These are phyloP conservation scores for Aspergillus ustus DNA, from an alignment of 2,329 filamentous ascomycete species.

Conservation along the genomic window DNA sequence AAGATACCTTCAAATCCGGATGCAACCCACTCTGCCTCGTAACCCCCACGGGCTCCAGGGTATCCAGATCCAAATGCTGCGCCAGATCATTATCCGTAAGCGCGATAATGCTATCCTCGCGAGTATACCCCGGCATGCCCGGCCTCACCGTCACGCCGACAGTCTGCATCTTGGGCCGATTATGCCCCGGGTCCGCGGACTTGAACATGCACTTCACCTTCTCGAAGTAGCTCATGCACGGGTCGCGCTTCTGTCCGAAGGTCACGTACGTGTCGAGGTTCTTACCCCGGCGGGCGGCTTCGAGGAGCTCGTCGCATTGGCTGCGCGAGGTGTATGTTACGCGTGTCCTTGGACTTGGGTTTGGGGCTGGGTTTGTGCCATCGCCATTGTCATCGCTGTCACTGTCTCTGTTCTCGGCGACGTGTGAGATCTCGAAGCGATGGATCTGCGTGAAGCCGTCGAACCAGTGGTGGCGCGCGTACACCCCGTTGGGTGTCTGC, in stretches of 20 bases:
- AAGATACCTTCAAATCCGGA: conserved; percentile 4
- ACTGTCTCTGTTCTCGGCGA: too few relatives aligned
- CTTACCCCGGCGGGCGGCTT: conserved; percentile 64
- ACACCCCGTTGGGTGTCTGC: conserved; percentile 53
- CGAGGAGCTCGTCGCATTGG: conserved; percentile 66
- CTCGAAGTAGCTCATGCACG: conserved; percentile 72
- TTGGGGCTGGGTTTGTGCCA: not conserved
- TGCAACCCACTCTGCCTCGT: conserved; percentile 60
- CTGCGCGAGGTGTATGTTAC: conserved; percentile 72
- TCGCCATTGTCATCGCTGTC: conserved; percentile 19
- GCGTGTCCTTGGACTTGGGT: conserved; percentile 25
- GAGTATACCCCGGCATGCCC: conserved; percentile 52
- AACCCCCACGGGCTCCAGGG: conserved; percentile 70
- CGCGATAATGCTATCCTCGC: conserved; percentile 57
- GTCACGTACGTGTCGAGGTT: conserved; percentile 57
- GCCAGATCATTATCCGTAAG: conserved; percentile 57
- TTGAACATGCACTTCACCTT: conserved; percentile 54
- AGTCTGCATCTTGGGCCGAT: conserved; percentile 63
- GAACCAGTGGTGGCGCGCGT: conserved; percentile 74
- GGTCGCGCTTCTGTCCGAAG: conserved; percentile 73
- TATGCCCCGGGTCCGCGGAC: conserved; percentile 40
- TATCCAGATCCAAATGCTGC: conserved; percentile 55
- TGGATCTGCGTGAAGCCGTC: conserved; percentile 72
- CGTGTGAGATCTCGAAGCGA: conserved; percentile 55
- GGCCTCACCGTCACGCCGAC: conserved; percentile 66